These are phyloP conservation scores for Astrothelium macrocarpum DNA, from an alignment of 495 filamentous ascomycete species.

Conservation along the genomic window DNA sequence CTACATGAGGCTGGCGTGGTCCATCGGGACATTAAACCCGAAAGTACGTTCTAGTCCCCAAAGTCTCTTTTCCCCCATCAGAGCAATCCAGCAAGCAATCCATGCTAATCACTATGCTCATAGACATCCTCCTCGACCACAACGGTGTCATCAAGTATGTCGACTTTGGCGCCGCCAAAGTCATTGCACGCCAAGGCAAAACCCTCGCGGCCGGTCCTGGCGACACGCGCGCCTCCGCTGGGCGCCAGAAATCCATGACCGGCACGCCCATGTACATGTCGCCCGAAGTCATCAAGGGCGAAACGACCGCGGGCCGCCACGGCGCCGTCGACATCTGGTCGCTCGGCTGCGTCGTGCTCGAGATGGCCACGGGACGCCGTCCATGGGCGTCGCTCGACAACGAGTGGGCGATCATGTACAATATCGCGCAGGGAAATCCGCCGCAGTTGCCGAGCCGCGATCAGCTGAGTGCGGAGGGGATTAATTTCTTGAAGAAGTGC, in stretches of 20 bases:
- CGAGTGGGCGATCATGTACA: conserved; percentile 99
- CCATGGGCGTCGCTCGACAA: conserved; percentile 98
- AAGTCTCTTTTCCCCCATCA: background rate
- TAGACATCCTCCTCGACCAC: conserved; percentile 90
- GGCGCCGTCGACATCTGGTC: conserved; percentile 98
- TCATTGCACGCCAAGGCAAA: conserved; percentile 88
- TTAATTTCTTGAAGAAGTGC: conserved; percentile 81
- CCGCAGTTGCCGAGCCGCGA: conserved; percentile 72
- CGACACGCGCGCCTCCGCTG: conserved; percentile 38
- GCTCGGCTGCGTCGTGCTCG: conserved; percentile 88
- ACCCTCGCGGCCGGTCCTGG: conserved; percentile 57
- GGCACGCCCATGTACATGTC: conserved; percentile 99
- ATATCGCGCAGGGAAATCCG: conserved; percentile 92
- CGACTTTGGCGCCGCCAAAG: conserved; percentile 95
- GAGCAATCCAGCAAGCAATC: background rate
- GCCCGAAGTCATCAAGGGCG: conserved; percentile 89
- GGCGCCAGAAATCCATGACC: conserved; percentile 71
- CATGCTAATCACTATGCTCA: conserved; percentile 19
- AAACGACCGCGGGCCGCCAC: conserved; percentile 49
- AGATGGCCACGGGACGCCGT: conserved; percentile 92
- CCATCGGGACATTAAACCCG: conserved; percentile 96
- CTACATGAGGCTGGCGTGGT: conserved; percentile 83
- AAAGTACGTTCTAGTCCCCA: conserved; percentile 51
- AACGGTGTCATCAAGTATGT: conserved; percentile 98
- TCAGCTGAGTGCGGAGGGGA: conserved; percentile 72